Percentiles rank a stretch among this genome's conserved stretches.
Evolutionary conservation across 768 basidiomycete genomes (phyloP).

Genomic region (Suillus alpinus): DNA sequence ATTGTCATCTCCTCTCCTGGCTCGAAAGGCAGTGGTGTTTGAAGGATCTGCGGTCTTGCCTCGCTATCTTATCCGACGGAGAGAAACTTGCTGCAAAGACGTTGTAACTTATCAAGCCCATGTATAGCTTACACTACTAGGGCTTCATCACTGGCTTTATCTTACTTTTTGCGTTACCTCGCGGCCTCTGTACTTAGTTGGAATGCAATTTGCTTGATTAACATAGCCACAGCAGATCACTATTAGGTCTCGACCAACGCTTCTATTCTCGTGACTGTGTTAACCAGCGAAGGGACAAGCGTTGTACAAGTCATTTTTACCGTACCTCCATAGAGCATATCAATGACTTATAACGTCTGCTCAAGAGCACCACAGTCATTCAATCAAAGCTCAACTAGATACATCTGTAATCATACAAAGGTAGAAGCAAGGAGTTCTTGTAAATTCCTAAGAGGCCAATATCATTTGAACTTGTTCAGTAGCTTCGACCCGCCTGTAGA

Average conservation of each 20-base stretch:
- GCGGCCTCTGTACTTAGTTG: too few relatives aligned
- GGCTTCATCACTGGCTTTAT: too few relatives aligned
- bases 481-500: constrained; percentile 10
- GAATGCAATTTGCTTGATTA: too few relatives aligned
- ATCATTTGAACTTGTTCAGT: constrained; percentile 14
- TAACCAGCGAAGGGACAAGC: neutral
- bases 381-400: neutral
- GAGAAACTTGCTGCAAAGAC: too few relatives aligned
- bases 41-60: too few relatives aligned
- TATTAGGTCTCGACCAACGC: neutral
- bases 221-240: neutral
- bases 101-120: too few relatives aligned
- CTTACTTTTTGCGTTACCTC: too few relatives aligned
- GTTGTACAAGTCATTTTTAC: neutral
- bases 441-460: neutral
- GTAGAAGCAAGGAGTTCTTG: neutral
- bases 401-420: neutral
- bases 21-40: too few relatives aligned
- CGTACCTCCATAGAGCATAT: neutral
- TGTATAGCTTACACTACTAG: too few relatives aligned
- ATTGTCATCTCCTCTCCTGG: too few relatives aligned
- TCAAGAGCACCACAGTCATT: too few relatives aligned
- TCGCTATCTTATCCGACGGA: too few relatives aligned
- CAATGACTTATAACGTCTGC: neutral
- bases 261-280: neutral